Evolutionary conservation across 257 asterid species (phyloP).

Genomic region (Salvia miltiorrhiza): DNA sequence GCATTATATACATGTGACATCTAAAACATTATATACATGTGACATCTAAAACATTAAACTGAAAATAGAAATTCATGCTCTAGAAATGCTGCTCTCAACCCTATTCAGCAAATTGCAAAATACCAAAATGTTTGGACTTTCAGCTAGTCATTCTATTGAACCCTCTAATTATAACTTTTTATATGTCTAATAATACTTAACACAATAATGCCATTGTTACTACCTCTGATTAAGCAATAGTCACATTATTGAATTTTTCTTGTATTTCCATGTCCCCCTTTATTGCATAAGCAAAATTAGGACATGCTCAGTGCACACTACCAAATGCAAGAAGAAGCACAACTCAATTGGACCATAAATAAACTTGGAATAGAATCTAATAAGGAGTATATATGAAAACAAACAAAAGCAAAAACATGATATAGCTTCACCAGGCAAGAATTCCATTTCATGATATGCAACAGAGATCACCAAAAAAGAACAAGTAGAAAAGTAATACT

Average conservation of each 20-base stretch:
- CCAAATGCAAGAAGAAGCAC: slow-evolving; percentile 12
- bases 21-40: background rate
- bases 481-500: background rate
- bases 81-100: background rate
- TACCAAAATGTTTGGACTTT: slow-evolving; percentile 7
- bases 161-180: background rate
- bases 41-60: background rate
- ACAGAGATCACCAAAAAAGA: background rate
- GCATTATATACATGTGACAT: background rate
- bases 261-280: background rate
- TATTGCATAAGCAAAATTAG: background rate
- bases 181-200: slow-evolving; percentile 4
- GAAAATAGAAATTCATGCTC: slow-evolving; percentile 1
- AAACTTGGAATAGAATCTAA: background rate
- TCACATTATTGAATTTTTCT: background rate
- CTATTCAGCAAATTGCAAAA: background rate
- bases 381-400: background rate
- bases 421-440: slow-evolving; percentile 1
- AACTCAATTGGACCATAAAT: background rate
- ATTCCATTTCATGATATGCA: background rate
- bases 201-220: background rate
- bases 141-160: slow-evolving; percentile 12
- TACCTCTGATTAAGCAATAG: background rate
- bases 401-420: slow-evolving; percentile 5
- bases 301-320: background rate